These are phyloP conservation scores for Clonostachys sp. DNA, from an alignment of 2,329 filamentous ascomycete species.

Conservation along the genomic window DNA sequence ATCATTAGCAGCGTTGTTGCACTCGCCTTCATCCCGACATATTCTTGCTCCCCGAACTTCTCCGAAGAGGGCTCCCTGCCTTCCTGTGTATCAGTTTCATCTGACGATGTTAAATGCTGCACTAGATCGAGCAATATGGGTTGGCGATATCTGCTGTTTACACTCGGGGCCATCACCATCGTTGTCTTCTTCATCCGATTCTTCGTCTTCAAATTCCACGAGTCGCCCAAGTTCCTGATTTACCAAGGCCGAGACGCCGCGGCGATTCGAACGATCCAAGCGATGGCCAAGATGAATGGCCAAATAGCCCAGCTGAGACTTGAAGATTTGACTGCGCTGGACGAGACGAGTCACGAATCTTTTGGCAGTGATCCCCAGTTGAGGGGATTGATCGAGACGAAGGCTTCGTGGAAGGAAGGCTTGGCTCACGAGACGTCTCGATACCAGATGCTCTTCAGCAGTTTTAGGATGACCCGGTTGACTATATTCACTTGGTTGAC, in stretches of 20 bases:
- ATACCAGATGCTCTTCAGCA: slow-evolving; percentile 25
- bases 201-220: slow-evolving; percentile 39
- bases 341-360: slow-evolving; percentile 7
- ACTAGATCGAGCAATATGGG: slow-evolving; percentile 38
- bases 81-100: slow-evolving; percentile 30
- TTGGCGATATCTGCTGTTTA: slow-evolving; percentile 42
- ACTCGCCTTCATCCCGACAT: slow-evolving; percentile 46
- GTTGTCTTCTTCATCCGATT: slow-evolving; percentile 37
- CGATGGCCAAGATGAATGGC: slow-evolving; percentile 34
- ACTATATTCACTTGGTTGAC: slow-evolving; percentile 28
- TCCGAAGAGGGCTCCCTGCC: slow-evolving; percentile 30
- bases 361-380: slow-evolving; percentile 2
- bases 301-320: slow-evolving; percentile 24
- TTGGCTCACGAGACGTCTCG: slow-evolving; percentile 8
- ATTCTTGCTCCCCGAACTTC: slow-evolving; percentile 46
- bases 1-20: slow-evolving; percentile 44
- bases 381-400: slow-evolving; percentile 2
- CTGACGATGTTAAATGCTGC: slow-evolving; percentile 22
- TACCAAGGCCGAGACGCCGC: slow-evolving; percentile 36
- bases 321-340: slow-evolving; percentile 23
- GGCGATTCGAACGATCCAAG: slow-evolving; percentile 39
- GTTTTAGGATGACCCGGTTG: slow-evolving; percentile 22
- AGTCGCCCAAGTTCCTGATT: slow-evolving; percentile 41
- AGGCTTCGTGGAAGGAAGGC: slow-evolving; percentile 8
- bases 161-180: slow-evolving; percentile 36